Evolutionary conservation across 2,329 filamentous ascomycete genomes (phyloP), one percentile per base, ranked within the genome.

Genomic region (Clonostachys rhizophaga): DNA sequence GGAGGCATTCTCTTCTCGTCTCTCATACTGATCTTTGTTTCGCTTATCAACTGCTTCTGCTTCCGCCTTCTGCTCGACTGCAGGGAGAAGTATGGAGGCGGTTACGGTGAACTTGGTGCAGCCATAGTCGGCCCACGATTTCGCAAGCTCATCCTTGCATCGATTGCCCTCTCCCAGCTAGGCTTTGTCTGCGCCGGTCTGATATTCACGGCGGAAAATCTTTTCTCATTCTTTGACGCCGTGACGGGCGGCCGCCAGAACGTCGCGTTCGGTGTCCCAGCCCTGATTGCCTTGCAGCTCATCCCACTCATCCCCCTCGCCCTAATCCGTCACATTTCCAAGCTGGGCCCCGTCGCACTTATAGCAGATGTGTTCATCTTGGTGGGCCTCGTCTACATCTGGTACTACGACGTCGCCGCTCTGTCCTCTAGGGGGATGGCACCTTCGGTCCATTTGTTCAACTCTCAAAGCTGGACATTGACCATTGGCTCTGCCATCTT

Each of bases 131-230:
- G 87, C 0, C 71, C 71, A 6, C 73, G 69, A 48, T 78, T 90
- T 60, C 78, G 87, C 47, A 70, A 70, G 17, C 65, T 91, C 35
- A 86, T 91, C 45, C 74, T 91, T 9, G 71, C 68, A 1, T 89
- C 86, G 12, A 85, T 91, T 60, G 80, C 83, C 1, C 73, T 91
- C 11, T 90, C 87, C 0, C 87, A 91, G 61, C 71, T 91, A 13
- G 87, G 87, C 2, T 91, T 91, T 53, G 87, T 91, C 40, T 91
- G 86, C 55, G 82, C 87, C 1, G 87, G 87, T 34, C 77, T 89
- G 44, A 87, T 91, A 46, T 91, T 91, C 57, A 85, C 84, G 1
- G 87, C 87, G 1, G 85, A 91, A 60, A 91, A 91, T 57, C 64
- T 89, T 17, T 74, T 74, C 37, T 80, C 84, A 0, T 89, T 91